These are phyloP conservation scores for Dimargaris cristalligena DNA, from an alignment of 192 early-diverging fungal genomes.

Conservation along the genomic window DNA sequence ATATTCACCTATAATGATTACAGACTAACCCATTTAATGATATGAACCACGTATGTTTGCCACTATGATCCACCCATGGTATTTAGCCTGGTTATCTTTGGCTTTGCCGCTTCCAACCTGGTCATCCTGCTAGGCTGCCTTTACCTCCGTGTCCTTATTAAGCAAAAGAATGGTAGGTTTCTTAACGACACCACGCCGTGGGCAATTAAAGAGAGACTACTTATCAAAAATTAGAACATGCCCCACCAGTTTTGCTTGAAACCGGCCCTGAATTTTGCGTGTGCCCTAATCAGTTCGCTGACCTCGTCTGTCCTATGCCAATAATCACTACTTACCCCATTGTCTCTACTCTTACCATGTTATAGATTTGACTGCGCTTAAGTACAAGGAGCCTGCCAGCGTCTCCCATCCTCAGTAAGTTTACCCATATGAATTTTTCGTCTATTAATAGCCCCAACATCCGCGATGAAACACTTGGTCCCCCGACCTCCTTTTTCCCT, in stretches of 20 bases:
- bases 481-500: too few relatives aligned
- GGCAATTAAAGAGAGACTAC: too few relatives aligned
- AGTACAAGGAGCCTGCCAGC: conserved; percentile 61
- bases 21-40: not conserved
- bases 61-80: conserved; percentile 35
- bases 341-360: not conserved
- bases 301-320: not conserved
- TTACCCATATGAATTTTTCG: not conserved
- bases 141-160: conserved; percentile 32
- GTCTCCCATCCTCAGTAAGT: conserved; percentile 18
- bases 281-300: not conserved
- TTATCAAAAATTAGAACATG: too few relatives aligned
- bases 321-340: not conserved
- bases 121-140: conserved; percentile 13
- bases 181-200: not conserved
- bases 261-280: not conserved
- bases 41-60: conserved; percentile 7
- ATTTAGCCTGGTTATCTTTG: conserved; percentile 34
- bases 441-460: conserved; percentile 10
- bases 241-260: not conserved
- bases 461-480: too few relatives aligned
- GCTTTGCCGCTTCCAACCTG: conserved; percentile 24
- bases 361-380: conserved; percentile 56
- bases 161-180: conserved; percentile 55
- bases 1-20: not conserved